A percentile compares a stretch with the other conserved stretches of the same genome.
Conservation (phyloP, 192 early-diverging fungal genomes). For the Entrophospora sp. region DNA sequence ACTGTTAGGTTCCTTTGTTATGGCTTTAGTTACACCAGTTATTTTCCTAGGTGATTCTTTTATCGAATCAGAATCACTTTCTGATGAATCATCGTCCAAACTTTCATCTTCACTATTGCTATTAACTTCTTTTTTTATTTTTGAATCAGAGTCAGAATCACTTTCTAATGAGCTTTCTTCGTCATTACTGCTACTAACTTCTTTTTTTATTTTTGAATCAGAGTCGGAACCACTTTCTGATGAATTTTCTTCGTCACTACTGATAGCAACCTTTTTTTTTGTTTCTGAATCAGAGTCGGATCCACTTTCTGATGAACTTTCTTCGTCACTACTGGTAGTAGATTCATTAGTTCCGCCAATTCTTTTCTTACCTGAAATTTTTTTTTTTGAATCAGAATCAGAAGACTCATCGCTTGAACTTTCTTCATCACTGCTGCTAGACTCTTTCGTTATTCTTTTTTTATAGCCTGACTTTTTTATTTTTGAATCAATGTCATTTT, state of each 20-base stretch:
- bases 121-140: neutral
- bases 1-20: neutral
- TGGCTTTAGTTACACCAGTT: no score
- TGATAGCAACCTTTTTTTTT: neutral
- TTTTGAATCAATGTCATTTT: no score
- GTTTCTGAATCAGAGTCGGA: neutral
- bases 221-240: no score
- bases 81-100: no score
- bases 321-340: neutral
- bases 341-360: neutral
- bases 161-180: neutral
- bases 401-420: neutral
- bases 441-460: no score
- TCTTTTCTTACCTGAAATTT: neutral
- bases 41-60: no score
- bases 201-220: no score
- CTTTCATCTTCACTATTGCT: no score
- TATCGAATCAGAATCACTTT: no score
- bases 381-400: neutral
- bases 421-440: neutral
- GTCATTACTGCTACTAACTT: neutral
- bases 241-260: neutral
- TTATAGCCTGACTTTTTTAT: no score
- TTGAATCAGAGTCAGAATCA: neutral
- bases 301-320: neutral